Percentiles rank a stretch among this genome's conserved stretches.
Evolutionary conservation across 2,329 filamentous ascomycete genomes (phyloP).

Genomic region (Pezicula radicicola): DNA sequence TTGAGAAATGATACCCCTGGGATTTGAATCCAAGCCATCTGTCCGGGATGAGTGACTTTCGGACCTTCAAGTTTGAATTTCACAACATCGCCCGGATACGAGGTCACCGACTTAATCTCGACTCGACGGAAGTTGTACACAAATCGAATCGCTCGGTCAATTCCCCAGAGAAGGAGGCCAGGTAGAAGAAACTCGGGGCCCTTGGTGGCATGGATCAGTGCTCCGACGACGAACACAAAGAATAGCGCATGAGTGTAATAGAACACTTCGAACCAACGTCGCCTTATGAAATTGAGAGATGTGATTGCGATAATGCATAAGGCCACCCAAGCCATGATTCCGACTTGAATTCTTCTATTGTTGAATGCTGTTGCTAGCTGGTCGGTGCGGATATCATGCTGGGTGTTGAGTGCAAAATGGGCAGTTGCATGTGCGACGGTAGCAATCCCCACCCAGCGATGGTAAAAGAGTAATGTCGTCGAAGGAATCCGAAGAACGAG

Average conservation of each 20-base stretch:
- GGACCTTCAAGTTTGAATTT: conserved; percentile 19
- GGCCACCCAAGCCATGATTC: conserved; percentile 17
- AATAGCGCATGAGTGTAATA: conserved; percentile 24
- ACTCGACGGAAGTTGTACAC: conserved; percentile 14
- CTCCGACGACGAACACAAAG: conserved; percentile 19
- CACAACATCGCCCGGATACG: conserved; percentile 16
- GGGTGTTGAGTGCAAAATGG: conserved; percentile 18
- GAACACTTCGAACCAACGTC: conserved; percentile 19
- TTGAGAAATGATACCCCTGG: conserved; percentile 17
- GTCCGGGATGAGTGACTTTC: conserved; percentile 11
- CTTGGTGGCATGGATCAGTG: conserved; percentile 19
- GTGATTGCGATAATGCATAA: conserved; percentile 18
- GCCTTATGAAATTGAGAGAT: conserved; percentile 14
- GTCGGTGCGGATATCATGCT: conserved; percentile 17
- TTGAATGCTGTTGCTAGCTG: conserved; percentile 14
- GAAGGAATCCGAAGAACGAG: conserved; percentile 17
- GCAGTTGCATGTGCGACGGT: conserved; percentile 19
- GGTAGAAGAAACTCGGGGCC: conserved; percentile 22
- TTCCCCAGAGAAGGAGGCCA: conserved; percentile 18
- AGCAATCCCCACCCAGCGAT: conserved; percentile 20
- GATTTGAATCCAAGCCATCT: conserved; percentile 23
- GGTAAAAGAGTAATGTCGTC: conserved; percentile 16
- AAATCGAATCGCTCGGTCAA: conserved; percentile 20
- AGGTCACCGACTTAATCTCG: conserved; percentile 7
- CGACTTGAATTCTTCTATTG: conserved; percentile 15